A percentile compares a stretch with the other conserved stretches of the same genome.
These are phyloP conservation scores for Magnaporthales sp. DNA, from an alignment of 2,329 filamentous ascomycete species.

Conservation along the genomic window DNA sequence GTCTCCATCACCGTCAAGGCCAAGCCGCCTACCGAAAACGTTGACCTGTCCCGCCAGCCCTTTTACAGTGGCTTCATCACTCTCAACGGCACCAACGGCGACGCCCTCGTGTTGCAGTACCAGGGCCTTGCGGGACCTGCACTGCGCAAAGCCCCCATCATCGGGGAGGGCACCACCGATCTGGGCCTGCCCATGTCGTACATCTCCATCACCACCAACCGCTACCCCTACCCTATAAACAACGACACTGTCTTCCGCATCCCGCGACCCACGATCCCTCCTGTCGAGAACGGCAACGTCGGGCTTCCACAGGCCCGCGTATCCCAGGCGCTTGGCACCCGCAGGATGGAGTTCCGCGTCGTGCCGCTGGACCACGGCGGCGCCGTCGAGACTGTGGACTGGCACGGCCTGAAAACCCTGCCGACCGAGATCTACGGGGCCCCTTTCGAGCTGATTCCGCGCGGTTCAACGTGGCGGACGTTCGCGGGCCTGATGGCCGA, in stretches of 20 bases:
- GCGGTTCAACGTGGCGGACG: background rate
- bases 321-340: background rate
- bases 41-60: conserved; percentile 21
- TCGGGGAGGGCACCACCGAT: background rate
- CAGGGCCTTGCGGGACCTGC: conserved; percentile 21
- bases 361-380: background rate
- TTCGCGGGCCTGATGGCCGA: conserved; percentile 1
- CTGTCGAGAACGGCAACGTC: background rate
- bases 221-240: background rate
- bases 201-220: background rate
- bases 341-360: background rate
- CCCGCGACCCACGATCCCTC: background rate
- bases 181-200: background rate
- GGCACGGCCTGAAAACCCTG: background rate
- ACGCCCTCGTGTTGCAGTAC: conserved; percentile 28
- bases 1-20: conserved; percentile 17
- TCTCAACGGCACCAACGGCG: conserved; percentile 26
- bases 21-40: conserved; percentile 16
- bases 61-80: conserved; percentile 35
- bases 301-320: background rate
- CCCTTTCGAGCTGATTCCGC: background rate
- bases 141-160: background rate
- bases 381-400: background rate
- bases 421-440: background rate
- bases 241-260: background rate